Conservation (phyloP, 768 basidiomycete genomes). For the Rhizopogon vinicolor region DNA sequence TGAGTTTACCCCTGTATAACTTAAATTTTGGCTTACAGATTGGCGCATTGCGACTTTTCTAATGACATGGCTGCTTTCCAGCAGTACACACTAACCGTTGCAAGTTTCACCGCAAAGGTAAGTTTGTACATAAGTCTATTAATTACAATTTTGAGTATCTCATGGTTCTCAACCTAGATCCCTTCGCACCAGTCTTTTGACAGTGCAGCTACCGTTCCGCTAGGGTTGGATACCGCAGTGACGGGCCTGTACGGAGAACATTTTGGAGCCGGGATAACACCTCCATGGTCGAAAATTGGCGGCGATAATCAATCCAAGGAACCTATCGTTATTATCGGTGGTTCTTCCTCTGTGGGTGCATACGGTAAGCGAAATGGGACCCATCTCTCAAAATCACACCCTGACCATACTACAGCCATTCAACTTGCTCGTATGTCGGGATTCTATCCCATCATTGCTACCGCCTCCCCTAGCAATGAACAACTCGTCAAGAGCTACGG, state of each 20-base stretch:
- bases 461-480: conserved; percentile 29
- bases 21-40: conserved; percentile 18
- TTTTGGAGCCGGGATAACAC: conserved; percentile 34
- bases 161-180: conserved; percentile 25
- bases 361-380: conserved; percentile 28
- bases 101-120: conserved; percentile 35
- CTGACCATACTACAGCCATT: conserved; percentile 20
- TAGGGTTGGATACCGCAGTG: conserved; percentile 40
- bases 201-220: conserved; percentile 41
- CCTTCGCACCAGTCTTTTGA: conserved; percentile 41
- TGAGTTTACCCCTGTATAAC: conserved; percentile 10
- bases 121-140: not conserved
- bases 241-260: conserved; percentile 40
- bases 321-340: conserved; percentile 44
- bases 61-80: conserved; percentile 34
- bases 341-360: conserved; percentile 43
- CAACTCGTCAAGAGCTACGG: conserved; percentile 31
- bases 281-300: conserved; percentile 29
- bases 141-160: no score
- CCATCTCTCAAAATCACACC: conserved; percentile 1
- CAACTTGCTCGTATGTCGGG: conserved; percentile 39
- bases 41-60: conserved; percentile 22
- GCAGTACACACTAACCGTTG: conserved; percentile 31
- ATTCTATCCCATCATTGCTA: conserved; percentile 38
- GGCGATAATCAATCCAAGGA: conserved; percentile 35